phyloP scores from a whole-genome alignment of 2,329 filamentous ascomycete genomes.

The Aphanocladium album region DNA sequence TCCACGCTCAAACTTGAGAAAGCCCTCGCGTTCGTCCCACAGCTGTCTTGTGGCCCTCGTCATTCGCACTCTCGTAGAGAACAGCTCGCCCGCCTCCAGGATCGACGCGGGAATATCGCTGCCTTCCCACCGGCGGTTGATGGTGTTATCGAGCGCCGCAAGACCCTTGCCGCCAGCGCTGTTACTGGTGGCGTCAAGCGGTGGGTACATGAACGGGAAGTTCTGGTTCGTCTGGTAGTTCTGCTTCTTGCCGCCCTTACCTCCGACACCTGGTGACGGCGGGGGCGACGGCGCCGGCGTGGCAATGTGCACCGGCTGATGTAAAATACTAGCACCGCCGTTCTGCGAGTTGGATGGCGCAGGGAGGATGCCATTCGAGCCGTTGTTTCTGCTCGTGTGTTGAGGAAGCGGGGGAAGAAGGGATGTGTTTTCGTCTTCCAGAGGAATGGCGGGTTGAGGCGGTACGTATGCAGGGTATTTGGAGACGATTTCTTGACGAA shows the following conservation, averaged over 20 bases:
- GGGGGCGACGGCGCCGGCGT: slow-evolving; percentile 94
- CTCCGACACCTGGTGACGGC: slow-evolving; percentile 78
- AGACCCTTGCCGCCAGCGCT: slow-evolving; percentile 84
- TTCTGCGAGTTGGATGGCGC: slow-evolving; percentile 48
- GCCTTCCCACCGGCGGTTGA: slow-evolving; percentile 87
- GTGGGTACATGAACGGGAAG: slow-evolving; percentile 96
- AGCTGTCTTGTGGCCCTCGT: slow-evolving; percentile 86
- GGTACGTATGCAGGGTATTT: slow-evolving; percentile 97
- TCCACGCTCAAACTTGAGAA: slow-evolving; percentile 86
- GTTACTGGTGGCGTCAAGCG: slow-evolving; percentile 82
- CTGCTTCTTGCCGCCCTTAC: slow-evolving; percentile 95
- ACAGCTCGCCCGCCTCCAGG: slow-evolving; percentile 87
- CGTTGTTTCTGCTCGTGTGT: slow-evolving; percentile 58
- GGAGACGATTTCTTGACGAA: slow-evolving; percentile 92
- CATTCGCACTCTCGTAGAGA: slow-evolving; percentile 84
- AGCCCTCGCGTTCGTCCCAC: slow-evolving; percentile 89
- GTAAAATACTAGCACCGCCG: slow-evolving; percentile 72
- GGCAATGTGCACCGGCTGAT: slow-evolving; percentile 97
- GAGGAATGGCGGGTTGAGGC: slow-evolving; percentile 72
- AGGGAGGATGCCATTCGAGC: slow-evolving; percentile 57
- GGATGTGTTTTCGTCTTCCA: slow-evolving; percentile 87
- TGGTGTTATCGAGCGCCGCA: slow-evolving; percentile 75
- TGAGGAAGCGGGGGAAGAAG: slow-evolving; percentile 81
- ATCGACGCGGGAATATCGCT: slow-evolving; percentile 92
- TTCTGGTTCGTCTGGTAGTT: slow-evolving; percentile 99